A percentile compares a stretch with the other conserved stretches of the same genome.
Evolutionary conservation across 2,329 filamentous ascomycete genomes (phyloP).

Genomic region (Talaromyces amestolkiae): DNA sequence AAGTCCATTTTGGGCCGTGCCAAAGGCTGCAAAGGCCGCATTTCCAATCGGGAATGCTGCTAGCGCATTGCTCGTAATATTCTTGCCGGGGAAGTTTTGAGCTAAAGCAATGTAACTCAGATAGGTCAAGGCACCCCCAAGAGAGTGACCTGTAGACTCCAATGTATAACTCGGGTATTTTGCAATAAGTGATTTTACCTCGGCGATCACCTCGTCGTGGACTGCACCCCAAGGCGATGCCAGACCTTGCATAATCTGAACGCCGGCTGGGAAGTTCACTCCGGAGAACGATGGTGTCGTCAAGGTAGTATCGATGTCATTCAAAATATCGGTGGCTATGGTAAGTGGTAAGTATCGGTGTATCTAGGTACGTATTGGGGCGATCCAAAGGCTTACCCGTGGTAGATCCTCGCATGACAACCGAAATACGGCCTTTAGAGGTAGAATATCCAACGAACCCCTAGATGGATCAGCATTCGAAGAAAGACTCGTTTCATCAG

Average conservation of each 20-base stretch:
- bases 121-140: conserved; percentile 33
- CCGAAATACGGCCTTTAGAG: neutral
- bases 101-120: conserved; percentile 33
- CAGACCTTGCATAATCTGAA: neutral
- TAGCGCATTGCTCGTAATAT: conserved; percentile 32
- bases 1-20: neutral
- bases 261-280: neutral
- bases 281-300: neutral
- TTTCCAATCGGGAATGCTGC: conserved; percentile 36
- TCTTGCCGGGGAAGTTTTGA: conserved; percentile 31
- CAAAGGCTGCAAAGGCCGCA: neutral
- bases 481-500: neutral
- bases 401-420: neutral
- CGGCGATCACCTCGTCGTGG: neutral
- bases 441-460: neutral
- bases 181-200: neutral
- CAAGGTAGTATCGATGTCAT: neutral
- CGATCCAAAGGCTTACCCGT: neutral
- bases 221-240: neutral
- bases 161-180: neutral
- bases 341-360: neutral
- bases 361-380: neutral
- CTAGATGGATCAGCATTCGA: neutral
- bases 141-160: conserved; percentile 24
- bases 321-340: neutral